Evolutionary conservation across 768 basidiomycete species (phyloP).

Genomic region (Tricholoma sp.): DNA sequence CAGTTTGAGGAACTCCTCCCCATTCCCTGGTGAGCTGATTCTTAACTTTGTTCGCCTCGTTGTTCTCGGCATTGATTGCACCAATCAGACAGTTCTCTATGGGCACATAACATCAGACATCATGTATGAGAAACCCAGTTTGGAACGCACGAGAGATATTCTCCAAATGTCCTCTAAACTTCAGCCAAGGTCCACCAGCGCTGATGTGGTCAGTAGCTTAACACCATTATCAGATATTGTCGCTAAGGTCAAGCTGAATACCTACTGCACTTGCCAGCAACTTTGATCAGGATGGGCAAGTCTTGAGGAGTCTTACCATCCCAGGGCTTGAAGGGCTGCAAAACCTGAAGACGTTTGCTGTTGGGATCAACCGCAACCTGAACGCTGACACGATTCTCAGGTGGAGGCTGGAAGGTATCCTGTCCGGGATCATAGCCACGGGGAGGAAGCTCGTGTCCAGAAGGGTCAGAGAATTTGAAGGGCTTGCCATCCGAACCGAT

Average conservation of each 20-base stretch:
- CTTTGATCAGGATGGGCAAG: constrained; percentile 96
- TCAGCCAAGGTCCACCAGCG: constrained; percentile 98
- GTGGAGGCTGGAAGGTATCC: constrained; percentile 96
- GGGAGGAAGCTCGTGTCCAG: constrained; percentile 90
- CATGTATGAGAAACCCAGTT: not conserved
- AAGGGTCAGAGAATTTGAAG: constrained; percentile 95
- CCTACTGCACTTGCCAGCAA: constrained; percentile 97
- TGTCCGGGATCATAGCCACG: constrained; percentile 95
- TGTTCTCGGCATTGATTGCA: constrained; percentile 93
- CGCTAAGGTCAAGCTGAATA: constrained; percentile 15
- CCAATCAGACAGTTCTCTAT: constrained; percentile 96
- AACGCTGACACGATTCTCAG: constrained; percentile 76
- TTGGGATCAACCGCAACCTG: constrained; percentile 80
- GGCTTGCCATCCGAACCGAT: constrained; percentile 87
- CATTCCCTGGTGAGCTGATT: constrained; percentile 86
- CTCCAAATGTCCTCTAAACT: constrained; percentile 97
- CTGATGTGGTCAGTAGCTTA: constrained; percentile 89
- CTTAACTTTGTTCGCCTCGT: constrained; percentile 93
- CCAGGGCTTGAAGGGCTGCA: constrained; percentile 88
- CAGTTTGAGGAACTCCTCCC: constrained; percentile 80
- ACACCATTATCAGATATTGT: constrained; percentile 1
- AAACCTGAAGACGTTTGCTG: constrained; percentile 86
- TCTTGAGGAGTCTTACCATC: constrained; percentile 88
- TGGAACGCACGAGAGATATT: constrained; percentile 84
- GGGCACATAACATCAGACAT: constrained; percentile 6